These are phyloP conservation scores for Dendrobium chrysotoxum DNA, from an alignment of 106 monocot species.

Conservation along the genomic window DNA sequence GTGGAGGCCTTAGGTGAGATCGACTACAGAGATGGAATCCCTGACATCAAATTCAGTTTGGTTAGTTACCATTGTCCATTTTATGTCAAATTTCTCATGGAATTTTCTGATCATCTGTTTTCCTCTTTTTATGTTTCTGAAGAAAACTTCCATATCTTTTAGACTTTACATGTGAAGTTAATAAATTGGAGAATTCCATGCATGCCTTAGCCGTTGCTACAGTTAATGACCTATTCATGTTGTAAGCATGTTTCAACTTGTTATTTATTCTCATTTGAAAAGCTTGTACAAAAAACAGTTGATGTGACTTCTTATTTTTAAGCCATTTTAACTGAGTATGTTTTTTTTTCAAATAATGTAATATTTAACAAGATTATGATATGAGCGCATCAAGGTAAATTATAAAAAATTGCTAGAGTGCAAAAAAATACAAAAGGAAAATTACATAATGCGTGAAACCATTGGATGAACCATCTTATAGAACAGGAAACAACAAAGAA, in stretches of 20 bases:
- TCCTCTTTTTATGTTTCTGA: background rate
- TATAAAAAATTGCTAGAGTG: no score
- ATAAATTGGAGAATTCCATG: background rate
- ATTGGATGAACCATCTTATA: no score
- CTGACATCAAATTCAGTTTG: constrained; percentile 86
- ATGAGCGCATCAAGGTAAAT: no score
- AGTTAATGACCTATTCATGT: background rate
- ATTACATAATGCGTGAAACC: no score
- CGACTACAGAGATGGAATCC: constrained; percentile 64
- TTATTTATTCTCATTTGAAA: background rate
- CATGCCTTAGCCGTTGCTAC: background rate
- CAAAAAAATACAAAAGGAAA: no score
- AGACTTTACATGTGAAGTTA: background rate
- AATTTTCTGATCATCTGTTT: constrained; percentile 1
- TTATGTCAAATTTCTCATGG: background rate
- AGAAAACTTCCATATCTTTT: background rate
- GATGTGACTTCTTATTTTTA: background rate
- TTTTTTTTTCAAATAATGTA: no score
- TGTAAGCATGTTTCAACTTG: background rate
- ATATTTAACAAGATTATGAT: no score
- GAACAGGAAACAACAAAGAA: no score
- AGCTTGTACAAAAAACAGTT: background rate
- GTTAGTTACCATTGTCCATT: constrained; percentile 26
- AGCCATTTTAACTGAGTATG: background rate
- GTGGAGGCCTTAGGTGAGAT: constrained; percentile 63